Conservation (phyloP, 768 basidiomycete genomes). For the Suillus subaureus region DNA sequence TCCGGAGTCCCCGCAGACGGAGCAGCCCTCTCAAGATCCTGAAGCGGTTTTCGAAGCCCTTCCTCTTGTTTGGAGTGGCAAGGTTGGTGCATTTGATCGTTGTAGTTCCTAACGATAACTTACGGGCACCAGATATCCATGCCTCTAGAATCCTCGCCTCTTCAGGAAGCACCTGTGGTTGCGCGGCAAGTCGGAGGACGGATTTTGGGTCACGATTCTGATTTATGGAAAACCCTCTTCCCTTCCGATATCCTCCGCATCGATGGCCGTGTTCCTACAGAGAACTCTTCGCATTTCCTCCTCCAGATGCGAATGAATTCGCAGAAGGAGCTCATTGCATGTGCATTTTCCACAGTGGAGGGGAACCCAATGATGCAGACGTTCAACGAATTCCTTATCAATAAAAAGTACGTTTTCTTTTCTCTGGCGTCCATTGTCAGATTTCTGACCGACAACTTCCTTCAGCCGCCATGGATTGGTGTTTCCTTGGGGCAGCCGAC, state of each 20-base stretch:
- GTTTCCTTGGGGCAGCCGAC: constrained; percentile 81
- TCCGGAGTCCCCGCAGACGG: constrained; percentile 24
- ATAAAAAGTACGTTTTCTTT: constrained; percentile 61
- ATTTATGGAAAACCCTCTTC: constrained; percentile 78
- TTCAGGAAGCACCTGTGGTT: constrained; percentile 63
- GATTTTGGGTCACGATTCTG: constrained; percentile 52
- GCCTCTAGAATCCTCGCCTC: constrained; percentile 74
- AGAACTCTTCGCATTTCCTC: constrained; percentile 78
- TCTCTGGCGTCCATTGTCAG: constrained; percentile 12
- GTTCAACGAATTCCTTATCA: constrained; percentile 66
- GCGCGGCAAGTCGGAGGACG: constrained; percentile 85
- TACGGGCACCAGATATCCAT: constrained; percentile 61
- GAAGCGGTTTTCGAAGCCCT: constrained; percentile 56
- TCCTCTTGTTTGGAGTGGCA: constrained; percentile 73
- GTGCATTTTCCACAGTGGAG: constrained; percentile 63
- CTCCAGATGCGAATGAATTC: constrained; percentile 77
- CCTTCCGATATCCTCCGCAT: constrained; percentile 70
- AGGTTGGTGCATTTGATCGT: constrained; percentile 45
- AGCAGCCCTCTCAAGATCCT: constrained; percentile 40
- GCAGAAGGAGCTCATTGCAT: constrained; percentile 77
- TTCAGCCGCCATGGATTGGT: constrained; percentile 82
- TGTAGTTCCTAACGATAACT: constrained; percentile 12
- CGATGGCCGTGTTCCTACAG: constrained; percentile 81
- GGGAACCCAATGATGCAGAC: constrained; percentile 54
- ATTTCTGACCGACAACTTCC: constrained; percentile 15